Conservation (phyloP, 192 early-diverging fungal species). For the Piromyces sp. region DNA sequence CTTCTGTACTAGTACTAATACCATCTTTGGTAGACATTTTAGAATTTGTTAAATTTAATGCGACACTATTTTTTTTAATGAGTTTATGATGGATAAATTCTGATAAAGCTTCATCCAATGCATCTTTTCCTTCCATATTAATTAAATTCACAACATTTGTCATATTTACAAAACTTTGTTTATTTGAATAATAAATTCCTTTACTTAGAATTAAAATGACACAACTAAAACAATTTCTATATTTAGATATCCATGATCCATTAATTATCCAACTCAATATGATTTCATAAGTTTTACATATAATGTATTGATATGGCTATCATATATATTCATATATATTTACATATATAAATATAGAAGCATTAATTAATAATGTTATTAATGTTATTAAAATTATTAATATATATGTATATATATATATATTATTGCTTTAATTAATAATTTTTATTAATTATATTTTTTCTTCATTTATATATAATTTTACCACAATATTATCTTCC, state of each 20-base stretch:
- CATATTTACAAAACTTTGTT: constrained; percentile 23
- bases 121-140: neutral
- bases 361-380: too few relatives aligned
- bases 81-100: neutral
- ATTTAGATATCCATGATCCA: constrained; percentile 60
- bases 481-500: constrained; percentile 33
- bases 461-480: neutral
- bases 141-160: neutral
- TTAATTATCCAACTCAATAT: constrained; percentile 55
- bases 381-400: too few relatives aligned
- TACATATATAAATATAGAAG: too few relatives aligned
- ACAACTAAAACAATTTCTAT: constrained; percentile 42
- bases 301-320: neutral
- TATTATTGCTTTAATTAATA: too few relatives aligned
- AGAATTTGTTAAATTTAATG: constrained; percentile 3
- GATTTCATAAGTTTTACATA: constrained; percentile 39
- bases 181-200: constrained; percentile 45
- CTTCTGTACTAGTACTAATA: constrained; percentile 13
- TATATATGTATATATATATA: too few relatives aligned
- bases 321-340: too few relatives aligned
- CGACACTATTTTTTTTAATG: constrained; percentile 3
- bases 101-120: constrained; percentile 12
- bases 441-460: too few relatives aligned
- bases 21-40: neutral
- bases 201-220: constrained; percentile 50